phyloP scores from a whole-genome alignment of 176 grass and related monocot genomes.

The Areca catechu region DNA sequence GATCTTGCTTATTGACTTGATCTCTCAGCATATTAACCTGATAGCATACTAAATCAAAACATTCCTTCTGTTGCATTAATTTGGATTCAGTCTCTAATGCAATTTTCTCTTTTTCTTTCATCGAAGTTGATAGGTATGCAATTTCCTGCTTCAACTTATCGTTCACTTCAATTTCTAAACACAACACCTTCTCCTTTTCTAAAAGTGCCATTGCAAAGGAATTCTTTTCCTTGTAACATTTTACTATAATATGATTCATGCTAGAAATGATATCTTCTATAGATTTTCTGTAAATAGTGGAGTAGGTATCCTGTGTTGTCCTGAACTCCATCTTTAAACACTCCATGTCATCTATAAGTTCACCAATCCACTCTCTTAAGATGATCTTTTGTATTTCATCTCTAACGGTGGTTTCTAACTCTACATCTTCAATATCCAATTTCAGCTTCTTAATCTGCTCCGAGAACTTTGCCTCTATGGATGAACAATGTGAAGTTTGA shows the following conservation, averaged over 20 bases:
- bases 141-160: slow-evolving; percentile 29
- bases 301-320: slow-evolving; percentile 29
- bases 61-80: slow-evolving; percentile 20
- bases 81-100: slow-evolving; percentile 25
- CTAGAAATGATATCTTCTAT: slow-evolving; percentile 28
- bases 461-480: slow-evolving; percentile 7
- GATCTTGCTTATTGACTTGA: slow-evolving; percentile 36
- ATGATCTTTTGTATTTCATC: slow-evolving; percentile 33
- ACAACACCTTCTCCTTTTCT: slow-evolving; percentile 24
- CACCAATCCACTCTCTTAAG: slow-evolving; percentile 24
- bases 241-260: slow-evolving; percentile 22
- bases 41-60: slow-evolving; percentile 19
- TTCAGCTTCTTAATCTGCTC: slow-evolving; percentile 19
- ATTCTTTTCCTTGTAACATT: slow-evolving; percentile 16
- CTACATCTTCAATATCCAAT: slow-evolving; percentile 28
- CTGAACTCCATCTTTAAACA: slow-evolving; percentile 27
- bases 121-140: slow-evolving; percentile 22
- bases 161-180: slow-evolving; percentile 30
- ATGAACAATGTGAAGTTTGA: slow-evolving; percentile 1
- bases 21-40: slow-evolving; percentile 34
- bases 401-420: slow-evolving; percentile 20
- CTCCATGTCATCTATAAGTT: slow-evolving; percentile 23
- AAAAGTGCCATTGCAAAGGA: slow-evolving; percentile 6
- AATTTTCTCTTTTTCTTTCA: slow-evolving; percentile 34
- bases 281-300: slow-evolving; percentile 30